Evolutionary conservation across 2,329 filamentous ascomycete genomes (phyloP).

Genomic region (Calonectria multiphialidica): DNA sequence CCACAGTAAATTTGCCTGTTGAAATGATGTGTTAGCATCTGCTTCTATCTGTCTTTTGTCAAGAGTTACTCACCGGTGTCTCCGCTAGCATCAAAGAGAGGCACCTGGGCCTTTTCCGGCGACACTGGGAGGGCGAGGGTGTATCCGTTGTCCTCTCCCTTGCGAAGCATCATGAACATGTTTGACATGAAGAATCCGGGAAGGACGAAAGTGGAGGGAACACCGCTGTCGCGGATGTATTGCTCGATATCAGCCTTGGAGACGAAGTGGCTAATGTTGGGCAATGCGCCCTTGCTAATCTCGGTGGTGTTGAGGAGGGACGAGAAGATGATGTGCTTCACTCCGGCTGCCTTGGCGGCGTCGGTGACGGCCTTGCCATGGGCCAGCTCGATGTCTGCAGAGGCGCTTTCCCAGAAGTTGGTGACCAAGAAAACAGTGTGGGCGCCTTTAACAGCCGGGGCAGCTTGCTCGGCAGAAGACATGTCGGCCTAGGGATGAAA

Average conservation of each 20-base stretch:
- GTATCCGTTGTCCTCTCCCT: constrained; percentile 45
- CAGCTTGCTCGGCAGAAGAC: constrained; percentile 33
- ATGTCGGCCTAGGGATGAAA: constrained; percentile 53
- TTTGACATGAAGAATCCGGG: constrained; percentile 69
- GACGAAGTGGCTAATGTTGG: constrained; percentile 59
- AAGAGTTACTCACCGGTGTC: constrained; percentile 55
- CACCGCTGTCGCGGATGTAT: constrained; percentile 63
- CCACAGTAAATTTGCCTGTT: constrained; percentile 50
- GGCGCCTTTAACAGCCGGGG: constrained; percentile 53
- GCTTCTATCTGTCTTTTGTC: neutral
- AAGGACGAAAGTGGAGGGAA: constrained; percentile 64
- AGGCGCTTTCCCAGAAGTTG: constrained; percentile 52
- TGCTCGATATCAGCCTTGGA: constrained; percentile 66
- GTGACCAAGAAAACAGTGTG: constrained; percentile 58
- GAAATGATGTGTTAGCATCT: accelerated
- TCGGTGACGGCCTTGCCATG: constrained; percentile 61
- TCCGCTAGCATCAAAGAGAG: constrained; percentile 50
- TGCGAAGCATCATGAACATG: constrained; percentile 51
- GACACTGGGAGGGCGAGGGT: constrained; percentile 44
- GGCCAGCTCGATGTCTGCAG: constrained; percentile 51
- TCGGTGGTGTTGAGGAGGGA: constrained; percentile 55
- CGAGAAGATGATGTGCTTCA: constrained; percentile 60
- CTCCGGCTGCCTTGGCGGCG: constrained; percentile 57
- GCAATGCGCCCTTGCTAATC: constrained; percentile 50
- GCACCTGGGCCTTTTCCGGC: constrained; percentile 48